Conservation (phyloP, 1,139 yeast species). For the Geotrichum phurueaensis region DNA sequence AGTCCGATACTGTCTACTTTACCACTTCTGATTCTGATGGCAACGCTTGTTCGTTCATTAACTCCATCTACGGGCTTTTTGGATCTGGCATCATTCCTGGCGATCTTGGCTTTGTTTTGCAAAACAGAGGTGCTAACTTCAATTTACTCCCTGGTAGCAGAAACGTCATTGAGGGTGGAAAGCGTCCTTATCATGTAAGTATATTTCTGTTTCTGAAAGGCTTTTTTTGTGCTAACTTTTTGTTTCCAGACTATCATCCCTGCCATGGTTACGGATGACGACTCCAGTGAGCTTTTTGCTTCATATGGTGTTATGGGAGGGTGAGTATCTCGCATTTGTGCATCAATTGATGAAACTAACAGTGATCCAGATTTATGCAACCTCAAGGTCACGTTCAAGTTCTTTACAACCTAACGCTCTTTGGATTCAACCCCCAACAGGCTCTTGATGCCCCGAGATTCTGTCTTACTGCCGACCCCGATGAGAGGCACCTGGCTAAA, state of each 20-base stretch:
- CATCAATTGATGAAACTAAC: not conserved
- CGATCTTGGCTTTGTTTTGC: conserved; percentile 64
- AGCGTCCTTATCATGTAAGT: conserved; percentile 60
- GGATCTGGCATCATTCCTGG: conserved; percentile 70
- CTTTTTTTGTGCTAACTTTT: not conserved
- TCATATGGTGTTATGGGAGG: conserved; percentile 86
- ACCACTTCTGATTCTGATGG: conserved; percentile 66
- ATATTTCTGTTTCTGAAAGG: not conserved
- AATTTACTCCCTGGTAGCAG: conserved; percentile 52
- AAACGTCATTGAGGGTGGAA: conserved; percentile 61
- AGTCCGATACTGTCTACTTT: conserved; percentile 74
- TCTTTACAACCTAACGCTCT: conserved; percentile 56
- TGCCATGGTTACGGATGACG: conserved; percentile 55
- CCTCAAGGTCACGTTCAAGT: conserved; percentile 85
- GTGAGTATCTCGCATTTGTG: not conserved
- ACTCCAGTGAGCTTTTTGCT: conserved; percentile 49
- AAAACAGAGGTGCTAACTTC: conserved; percentile 74
- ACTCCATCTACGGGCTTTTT: conserved; percentile 64
- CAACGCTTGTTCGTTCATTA: conserved; percentile 76
- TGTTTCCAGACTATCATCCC: conserved; percentile 58
- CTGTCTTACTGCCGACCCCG: conserved; percentile 50
- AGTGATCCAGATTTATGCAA: conserved; percentile 50
- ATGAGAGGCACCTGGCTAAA: conserved; percentile 27
- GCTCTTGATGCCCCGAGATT: conserved; percentile 74
- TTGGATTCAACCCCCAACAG: conserved; percentile 64